These are phyloP conservation scores for Cordyceps pruinosa DNA, from an alignment of 2,329 filamentous ascomycete species.

Conservation along the genomic window DNA sequence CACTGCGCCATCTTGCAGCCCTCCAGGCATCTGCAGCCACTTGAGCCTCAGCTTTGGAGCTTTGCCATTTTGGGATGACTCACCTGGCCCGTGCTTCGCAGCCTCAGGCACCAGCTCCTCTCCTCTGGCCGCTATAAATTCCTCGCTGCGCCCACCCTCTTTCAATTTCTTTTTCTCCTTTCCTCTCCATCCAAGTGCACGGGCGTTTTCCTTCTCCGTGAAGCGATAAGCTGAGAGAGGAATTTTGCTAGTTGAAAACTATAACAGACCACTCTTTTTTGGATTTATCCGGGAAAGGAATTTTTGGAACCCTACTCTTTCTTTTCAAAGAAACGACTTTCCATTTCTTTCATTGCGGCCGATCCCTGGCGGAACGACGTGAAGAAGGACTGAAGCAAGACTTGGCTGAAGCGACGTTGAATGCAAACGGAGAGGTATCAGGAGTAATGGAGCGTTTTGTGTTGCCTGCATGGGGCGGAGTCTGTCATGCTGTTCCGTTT, in stretches of 20 bases:
- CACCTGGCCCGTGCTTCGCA: constrained; percentile 3
- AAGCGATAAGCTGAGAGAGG: constrained; percentile 69
- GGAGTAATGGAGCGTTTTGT: neutral
- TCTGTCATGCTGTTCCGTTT: too few species aligned
- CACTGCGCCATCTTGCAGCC: neutral
- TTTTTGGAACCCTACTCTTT: constrained; percentile 53
- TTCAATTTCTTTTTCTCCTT: constrained; percentile 34
- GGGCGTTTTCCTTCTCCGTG: constrained; percentile 55
- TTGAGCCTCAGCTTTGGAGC: neutral
- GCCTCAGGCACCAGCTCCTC: constrained; percentile 7
- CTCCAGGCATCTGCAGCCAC: neutral
- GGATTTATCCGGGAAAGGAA: constrained; percentile 62
- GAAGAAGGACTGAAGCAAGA: constrained; percentile 30
- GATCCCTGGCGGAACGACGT: constrained; percentile 27
- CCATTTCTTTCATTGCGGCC: constrained; percentile 36
- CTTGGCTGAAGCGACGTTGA: too few species aligned
- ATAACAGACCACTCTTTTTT: constrained; percentile 62
- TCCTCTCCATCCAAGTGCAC: constrained; percentile 53
- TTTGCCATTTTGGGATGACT: constrained; percentile 1
- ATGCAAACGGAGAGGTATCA: too few species aligned
- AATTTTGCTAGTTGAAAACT: constrained; percentile 89
- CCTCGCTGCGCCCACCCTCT: constrained; percentile 16
- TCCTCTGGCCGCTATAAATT: constrained; percentile 27
- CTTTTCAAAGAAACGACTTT: constrained; percentile 17
- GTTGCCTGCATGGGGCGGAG: neutral